Percentiles rank a stretch among this genome's conserved stretches.
Evolutionary conservation across 768 basidiomycete species (phyloP).

Genomic region (Mycena galericulata): DNA sequence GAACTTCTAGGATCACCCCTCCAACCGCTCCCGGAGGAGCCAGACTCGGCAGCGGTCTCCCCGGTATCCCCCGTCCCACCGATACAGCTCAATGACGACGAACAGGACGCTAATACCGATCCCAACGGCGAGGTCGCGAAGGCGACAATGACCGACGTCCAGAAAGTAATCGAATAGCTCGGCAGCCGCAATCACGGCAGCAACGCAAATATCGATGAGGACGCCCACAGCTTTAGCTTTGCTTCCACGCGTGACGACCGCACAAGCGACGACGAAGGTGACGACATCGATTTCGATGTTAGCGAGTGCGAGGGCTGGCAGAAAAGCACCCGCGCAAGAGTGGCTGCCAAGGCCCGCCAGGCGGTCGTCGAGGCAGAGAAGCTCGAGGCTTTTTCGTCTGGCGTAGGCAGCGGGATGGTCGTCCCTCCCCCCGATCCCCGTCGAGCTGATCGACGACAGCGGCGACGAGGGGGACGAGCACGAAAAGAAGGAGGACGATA

Average conservation of each 20-base stretch:
- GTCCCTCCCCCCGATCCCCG: constrained; percentile 79
- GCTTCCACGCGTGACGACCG: no score
- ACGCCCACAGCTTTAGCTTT: no score
- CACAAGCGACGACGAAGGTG: constrained; percentile 65
- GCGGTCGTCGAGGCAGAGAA: constrained; percentile 70
- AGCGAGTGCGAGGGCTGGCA: constrained; percentile 71
- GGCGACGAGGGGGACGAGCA: no score
- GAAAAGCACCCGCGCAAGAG: constrained; percentile 69
- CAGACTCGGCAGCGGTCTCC: no score
- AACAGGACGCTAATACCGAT: no score
- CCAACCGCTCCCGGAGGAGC: constrained; percentile 61
- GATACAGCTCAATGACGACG: no score
- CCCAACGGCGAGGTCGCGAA: no score
- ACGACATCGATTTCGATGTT: constrained; percentile 64
- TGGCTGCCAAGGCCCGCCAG: constrained; percentile 77
- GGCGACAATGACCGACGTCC: no score
- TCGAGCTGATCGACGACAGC: constrained; percentile 85
- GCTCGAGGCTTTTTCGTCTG: constrained; percentile 54
- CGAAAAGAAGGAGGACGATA: constrained; percentile 63
- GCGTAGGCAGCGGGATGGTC: constrained; percentile 43
- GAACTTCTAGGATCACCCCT: constrained; percentile 42
- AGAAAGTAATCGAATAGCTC: no score
- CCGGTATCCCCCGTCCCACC: no score
- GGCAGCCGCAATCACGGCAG: no score
- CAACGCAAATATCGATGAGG: no score